A percentile compares a stretch with the other conserved stretches of the same genome.
These are phyloP conservation scores for Fusarium burgessii DNA, from an alignment of 2,329 filamentous ascomycete species.

Conservation along the genomic window DNA sequence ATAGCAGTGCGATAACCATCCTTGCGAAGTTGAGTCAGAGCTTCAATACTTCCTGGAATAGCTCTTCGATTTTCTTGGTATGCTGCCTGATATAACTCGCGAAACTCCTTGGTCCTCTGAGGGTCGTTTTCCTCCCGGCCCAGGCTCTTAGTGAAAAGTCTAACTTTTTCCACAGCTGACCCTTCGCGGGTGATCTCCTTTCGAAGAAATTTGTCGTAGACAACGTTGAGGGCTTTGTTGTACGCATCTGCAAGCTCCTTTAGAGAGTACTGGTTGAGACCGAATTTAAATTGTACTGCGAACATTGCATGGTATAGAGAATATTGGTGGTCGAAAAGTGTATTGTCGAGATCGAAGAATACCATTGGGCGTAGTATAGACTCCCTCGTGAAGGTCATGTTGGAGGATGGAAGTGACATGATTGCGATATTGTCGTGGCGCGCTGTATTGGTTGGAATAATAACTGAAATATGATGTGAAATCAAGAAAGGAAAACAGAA, in stretches of 20 bases:
- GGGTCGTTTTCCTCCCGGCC: neutral
- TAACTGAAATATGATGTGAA: accelerated
- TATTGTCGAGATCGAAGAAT: conserved; percentile 27
- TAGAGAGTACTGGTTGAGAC: accelerated
- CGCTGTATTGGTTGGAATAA: accelerated
- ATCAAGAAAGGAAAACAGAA: accelerated
- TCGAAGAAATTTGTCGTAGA: conserved; percentile 5
- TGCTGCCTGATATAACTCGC: neutral
- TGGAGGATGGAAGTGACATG: accelerated
- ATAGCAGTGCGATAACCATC: conserved; percentile 6
- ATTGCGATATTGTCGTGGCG: neutral
- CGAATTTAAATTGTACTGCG: neutral
- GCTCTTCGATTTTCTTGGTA: conserved; percentile 2
- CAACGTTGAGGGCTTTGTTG: neutral
- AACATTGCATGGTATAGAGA: neutral
- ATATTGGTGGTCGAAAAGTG: conserved; percentile 15
- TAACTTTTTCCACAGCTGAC: neutral
- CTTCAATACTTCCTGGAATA: neutral
- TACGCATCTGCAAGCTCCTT: neutral
- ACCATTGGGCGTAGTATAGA: accelerated
- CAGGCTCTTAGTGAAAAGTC: neutral
- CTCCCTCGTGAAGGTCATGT: neutral
- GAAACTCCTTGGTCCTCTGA: neutral
- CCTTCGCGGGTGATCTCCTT: neutral
- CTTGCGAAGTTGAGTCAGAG: neutral